These are phyloP conservation scores for Trichoderma cornu-damae DNA, from an alignment of 2,329 filamentous ascomycete species.

Conservation along the genomic window DNA sequence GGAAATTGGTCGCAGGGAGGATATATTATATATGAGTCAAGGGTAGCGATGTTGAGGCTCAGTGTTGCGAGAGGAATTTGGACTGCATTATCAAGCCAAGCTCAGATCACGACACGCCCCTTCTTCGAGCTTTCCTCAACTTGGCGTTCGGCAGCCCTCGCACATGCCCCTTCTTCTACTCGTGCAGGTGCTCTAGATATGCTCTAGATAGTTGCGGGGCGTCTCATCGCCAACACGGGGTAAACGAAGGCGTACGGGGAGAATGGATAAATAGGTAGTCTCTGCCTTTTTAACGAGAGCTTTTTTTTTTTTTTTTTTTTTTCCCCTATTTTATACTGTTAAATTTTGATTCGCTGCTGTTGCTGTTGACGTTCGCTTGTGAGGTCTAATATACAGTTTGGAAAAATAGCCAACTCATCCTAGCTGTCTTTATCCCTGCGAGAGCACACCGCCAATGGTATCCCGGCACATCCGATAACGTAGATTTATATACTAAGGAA, in stretches of 20 bases:
- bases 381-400: conserved; percentile 3
- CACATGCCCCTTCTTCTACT: background rate
- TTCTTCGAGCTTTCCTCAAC: background rate
- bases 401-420: background rate
- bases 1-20: no score
- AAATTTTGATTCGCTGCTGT: background rate
- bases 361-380: background rate
- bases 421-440: background rate
- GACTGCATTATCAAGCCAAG: no score
- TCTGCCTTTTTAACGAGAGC: no score
- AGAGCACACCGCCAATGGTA: background rate
- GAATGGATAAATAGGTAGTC: no score
- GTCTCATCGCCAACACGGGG: no score
- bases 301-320: background rate
- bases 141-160: background rate
- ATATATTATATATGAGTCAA: no score
- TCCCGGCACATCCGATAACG: background rate
- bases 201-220: no score
- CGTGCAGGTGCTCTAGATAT: background rate
- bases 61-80: no score
- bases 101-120: no score
- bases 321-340: background rate
- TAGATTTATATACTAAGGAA: conserved; percentile 42
- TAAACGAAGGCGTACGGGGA: no score
- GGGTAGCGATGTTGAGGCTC: no score